Evolutionary conservation across 2,329 filamentous ascomycete species (phyloP).

Genomic region (Hymenoscyphus fructigenus): DNA sequence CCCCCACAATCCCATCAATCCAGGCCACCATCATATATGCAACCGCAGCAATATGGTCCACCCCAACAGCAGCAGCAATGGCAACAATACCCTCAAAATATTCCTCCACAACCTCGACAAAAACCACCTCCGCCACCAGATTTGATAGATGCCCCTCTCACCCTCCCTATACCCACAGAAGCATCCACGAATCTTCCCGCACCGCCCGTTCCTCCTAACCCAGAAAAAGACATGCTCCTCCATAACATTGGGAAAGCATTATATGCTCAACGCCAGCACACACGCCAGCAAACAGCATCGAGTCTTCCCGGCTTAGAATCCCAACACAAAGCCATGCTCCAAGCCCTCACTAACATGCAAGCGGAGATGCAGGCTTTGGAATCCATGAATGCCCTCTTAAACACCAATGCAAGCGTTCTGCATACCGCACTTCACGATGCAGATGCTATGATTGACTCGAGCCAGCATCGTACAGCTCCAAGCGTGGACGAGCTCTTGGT

Average conservation of each 20-base stretch:
- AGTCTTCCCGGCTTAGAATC: constrained; percentile 74
- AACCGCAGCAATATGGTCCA: constrained; percentile 21
- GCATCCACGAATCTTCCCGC: constrained; percentile 54
- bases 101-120: constrained; percentile 38
- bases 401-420: constrained; percentile 76
- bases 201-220: constrained; percentile 91
- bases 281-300: constrained; percentile 68
- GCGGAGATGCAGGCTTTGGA: constrained; percentile 71
- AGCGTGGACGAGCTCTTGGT: constrained; percentile 88
- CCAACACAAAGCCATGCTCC: constrained; percentile 74
- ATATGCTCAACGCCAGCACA: constrained; percentile 65
- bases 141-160: constrained; percentile 53
- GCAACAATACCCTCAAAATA: constrained; percentile 33
- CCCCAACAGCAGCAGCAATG: constrained; percentile 30
- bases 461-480: constrained; percentile 67
- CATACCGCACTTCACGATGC: constrained; percentile 76
- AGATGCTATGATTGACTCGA: constrained; percentile 72
- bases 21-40: constrained; percentile 24
- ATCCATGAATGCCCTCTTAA: constrained; percentile 67
- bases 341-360: constrained; percentile 68
- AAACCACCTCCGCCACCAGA: constrained; percentile 44
- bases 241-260: constrained; percentile 72
- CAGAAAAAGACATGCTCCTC: constrained; percentile 87
- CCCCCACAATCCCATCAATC: constrained; percentile 20
- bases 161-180: constrained; percentile 47